phyloP scores from a whole-genome alignment of 2,329 filamentous ascomycete species.

The Pseudogymnoascus sp. region DNA sequence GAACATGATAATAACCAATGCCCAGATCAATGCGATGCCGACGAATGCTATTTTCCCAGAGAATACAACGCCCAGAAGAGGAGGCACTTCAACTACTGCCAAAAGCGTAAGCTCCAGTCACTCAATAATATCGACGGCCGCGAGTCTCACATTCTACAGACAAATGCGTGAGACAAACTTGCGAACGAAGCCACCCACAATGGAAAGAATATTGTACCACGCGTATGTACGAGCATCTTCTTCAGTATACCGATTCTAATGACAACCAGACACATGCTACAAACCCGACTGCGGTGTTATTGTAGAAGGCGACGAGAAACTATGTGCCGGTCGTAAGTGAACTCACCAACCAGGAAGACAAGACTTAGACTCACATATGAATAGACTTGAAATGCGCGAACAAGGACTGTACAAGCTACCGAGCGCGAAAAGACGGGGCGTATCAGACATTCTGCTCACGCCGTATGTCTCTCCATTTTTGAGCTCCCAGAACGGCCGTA shows the following conservation, averaged over 20 bases:
- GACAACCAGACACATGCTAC: neutral
- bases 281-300: neutral
- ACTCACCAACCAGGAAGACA: neutral
- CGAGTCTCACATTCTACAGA: conserved; percentile 2
- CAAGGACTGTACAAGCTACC: neutral
- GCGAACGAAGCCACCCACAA: neutral
- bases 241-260: neutral
- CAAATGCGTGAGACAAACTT: neutral
- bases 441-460: neutral
- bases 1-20: neutral
- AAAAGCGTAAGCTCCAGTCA: neutral
- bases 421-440: neutral
- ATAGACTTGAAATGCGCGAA: neutral
- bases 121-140: neutral
- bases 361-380: neutral
- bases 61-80: neutral
- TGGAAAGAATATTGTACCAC: neutral
- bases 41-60: neutral
- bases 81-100: neutral
- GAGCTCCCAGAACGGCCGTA: too few relatives aligned
- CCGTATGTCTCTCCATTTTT: neutral
- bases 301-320: neutral
- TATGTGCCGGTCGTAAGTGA: neutral
- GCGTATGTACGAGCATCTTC: neutral
- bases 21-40: neutral